Base-by-base conservation (phyloP, 108 stramenopile species). In the Skeletonema menzelii region DNA sequence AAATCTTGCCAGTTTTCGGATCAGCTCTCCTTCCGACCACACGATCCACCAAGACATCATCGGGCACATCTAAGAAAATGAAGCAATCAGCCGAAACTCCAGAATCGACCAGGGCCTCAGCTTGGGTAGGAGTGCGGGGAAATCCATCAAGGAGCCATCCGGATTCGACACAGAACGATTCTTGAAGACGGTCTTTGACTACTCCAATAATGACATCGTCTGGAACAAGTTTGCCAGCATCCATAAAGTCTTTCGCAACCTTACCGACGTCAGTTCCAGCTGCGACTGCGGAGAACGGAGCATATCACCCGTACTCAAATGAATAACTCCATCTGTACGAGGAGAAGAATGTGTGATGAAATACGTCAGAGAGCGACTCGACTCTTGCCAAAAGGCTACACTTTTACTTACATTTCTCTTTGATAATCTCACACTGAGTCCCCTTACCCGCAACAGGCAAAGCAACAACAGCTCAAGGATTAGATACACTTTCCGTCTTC, bases 131-230 rank as follows among this genome's bases (percentile, higher is more conserved):
- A 4, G 98, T 99, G 19, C 98, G 92, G 3, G 98, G 98, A 80
- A 98, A 98, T 17, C 98, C 98, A 70, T 99, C 98, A 17, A 99
- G 84, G 58, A 99, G 86, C 97, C 97, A 99, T 19, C 98, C 98
- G 4, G 86, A 84, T 28, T 73, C 55, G 47, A 82, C 66, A 77
- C 97, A 97, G 76, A 98, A 97, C 4, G 70, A 27, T 78, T 91
- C 85, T n/a, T 71, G 73, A 56, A 99, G 76, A 7, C 96, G 87
- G 67, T 94, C 92, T 68, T 91, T 89, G 55, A 92, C 91, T 57
- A 95, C 79, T 60, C 91, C 94, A 65, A 97, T 98, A 56, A 99
- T 97, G 40, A 98, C 88, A 27, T 96, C 94, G 68, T 99, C 98
- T 0, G 97, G 96, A 28, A 99, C 98, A 26, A 99, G 86, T 62